phyloP scores from a whole-genome alignment of 139 green algal species.

The Chlorella vulgaris region DNA sequence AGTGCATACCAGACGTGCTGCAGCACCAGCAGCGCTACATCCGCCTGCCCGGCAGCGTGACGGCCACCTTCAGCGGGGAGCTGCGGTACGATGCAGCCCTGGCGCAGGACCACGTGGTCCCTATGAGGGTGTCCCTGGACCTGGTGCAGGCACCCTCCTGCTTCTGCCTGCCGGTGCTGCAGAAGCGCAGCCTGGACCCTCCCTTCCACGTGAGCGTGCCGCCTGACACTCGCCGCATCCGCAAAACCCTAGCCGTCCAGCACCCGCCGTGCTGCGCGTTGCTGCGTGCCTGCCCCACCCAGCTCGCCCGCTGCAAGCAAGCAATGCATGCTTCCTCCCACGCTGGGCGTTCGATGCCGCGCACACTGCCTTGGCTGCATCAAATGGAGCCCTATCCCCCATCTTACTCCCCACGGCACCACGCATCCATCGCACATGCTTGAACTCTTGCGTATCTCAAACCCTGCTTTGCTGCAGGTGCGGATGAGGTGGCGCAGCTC shows the following conservation, averaged over 20 bases:
- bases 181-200: conserved; percentile 19
- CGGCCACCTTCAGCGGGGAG: neutral
- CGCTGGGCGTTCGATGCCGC: too few species aligned
- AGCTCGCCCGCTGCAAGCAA: too few species aligned
- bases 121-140: conserved; percentile 5
- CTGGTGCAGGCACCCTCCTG: conserved; percentile 14
- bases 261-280: too few species aligned
- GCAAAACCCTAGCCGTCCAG: too few species aligned
- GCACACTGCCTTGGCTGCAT: too few species aligned
- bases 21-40: conserved; percentile 22
- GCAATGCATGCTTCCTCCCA: neutral
- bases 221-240: too few species aligned
- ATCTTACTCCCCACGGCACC: too few species aligned
- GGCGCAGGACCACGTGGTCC: neutral
- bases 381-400: too few species aligned
- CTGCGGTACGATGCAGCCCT: neutral
- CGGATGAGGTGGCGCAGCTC: conserved; percentile 19
- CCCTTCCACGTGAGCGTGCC: conserved; percentile 19
- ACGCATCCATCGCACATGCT: too few species aligned
- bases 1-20: neutral
- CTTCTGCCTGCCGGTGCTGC: conserved; percentile 27
- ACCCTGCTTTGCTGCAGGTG: neutral
- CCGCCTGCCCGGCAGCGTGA: neutral
- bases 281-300: too few species aligned
- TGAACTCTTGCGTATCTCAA: too few species aligned